Evolutionary conservation across 2,329 filamentous ascomycete genomes (phyloP), one percentile per base, ranked within the genome.

Genomic region (Ceratocystis papillata): DNA sequence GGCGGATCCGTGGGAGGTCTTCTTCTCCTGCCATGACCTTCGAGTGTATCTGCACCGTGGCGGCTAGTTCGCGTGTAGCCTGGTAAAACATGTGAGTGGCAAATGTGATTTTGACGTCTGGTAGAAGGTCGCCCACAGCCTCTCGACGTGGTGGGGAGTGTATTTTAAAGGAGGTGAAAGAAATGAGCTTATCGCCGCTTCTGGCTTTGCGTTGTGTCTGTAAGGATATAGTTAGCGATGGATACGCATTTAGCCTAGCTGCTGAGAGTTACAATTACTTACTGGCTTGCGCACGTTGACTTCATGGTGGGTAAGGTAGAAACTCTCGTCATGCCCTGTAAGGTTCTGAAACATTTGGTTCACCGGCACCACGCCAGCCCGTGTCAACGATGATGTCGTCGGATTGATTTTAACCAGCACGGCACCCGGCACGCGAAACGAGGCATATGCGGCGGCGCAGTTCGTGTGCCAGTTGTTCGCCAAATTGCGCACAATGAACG

Each of bases 401-500:
- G 63, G 46, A n/a, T 60, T 61, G 22, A 65, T 46, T 6, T 41
- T 41, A 3, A 62, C 22, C 1, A 65, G 25, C 45, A 45, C 33
- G 33, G 63, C 63, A 3, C 66, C 66, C 20, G 61, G 33, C 4
- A 67, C 63, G 15, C 15, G 37, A n/a, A 67, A 67, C 41, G 33
- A 41, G 25, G 15, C 50, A n/a, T 45, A 46, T 15, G 64, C 64
- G 22, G 61, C 59, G 2, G 64, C 64, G 12, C 59, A 65, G 25
- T 55, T 48, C 0, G 44, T 61, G 46, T 63, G 64, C 67, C 67
- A 68, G 33, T 50, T 53, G 3, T 20, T n/a, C 41, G 64, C 64
- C 50, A 68, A 37, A 17, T 68, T 63, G 15, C 87, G 90, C 69
- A 88, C 57, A 6, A 67, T 45, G 5, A 46, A 37, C 10, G 50